Evolutionary conservation across 441 rosid species (phyloP).

Genomic region (Populus hybrid): DNA sequence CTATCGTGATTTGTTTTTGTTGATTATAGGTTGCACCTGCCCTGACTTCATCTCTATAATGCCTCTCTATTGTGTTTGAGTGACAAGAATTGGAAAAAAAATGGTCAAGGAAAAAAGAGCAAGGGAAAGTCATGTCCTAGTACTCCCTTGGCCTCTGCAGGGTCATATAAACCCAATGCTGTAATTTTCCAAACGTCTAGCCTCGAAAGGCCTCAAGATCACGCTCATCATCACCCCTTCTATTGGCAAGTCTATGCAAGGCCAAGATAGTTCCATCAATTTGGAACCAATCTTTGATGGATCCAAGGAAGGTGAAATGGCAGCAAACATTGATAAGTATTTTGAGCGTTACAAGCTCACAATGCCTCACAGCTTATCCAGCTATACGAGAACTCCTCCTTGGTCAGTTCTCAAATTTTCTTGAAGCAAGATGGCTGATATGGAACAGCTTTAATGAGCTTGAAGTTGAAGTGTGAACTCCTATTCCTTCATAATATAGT

Average conservation of each 20-base stretch:
- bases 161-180: slow-evolving; percentile 23
- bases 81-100: background rate
- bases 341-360: slow-evolving; percentile 16
- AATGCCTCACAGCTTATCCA: slow-evolving; percentile 31
- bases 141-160: slow-evolving; percentile 21
- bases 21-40: background rate
- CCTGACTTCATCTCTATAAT: background rate
- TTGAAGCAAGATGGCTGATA: slow-evolving; percentile 39
- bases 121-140: background rate
- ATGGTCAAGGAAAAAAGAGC: background rate
- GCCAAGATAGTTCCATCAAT: slow-evolving; percentile 25
- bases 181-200: slow-evolving; percentile 13
- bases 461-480: slow-evolving; percentile 30
- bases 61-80: background rate
- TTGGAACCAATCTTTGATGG: slow-evolving; percentile 33
- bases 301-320: slow-evolving; percentile 14
- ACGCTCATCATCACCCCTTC: slow-evolving; percentile 9
- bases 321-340: slow-evolving; percentile 14
- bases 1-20: background rate
- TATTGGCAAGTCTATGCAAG: slow-evolving; percentile 13
- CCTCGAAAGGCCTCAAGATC: slow-evolving; percentile 16
- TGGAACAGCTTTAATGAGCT: slow-evolving; percentile 43
- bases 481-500: background rate
- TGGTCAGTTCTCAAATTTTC: slow-evolving; percentile 35
- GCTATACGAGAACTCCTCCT: slow-evolving; percentile 16